Percentiles rank a stretch among this genome's conserved stretches.
These are phyloP conservation scores for Eimeria tenella DNA, from an alignment of 169 alveolate genomes.

Conservation along the genomic window DNA sequence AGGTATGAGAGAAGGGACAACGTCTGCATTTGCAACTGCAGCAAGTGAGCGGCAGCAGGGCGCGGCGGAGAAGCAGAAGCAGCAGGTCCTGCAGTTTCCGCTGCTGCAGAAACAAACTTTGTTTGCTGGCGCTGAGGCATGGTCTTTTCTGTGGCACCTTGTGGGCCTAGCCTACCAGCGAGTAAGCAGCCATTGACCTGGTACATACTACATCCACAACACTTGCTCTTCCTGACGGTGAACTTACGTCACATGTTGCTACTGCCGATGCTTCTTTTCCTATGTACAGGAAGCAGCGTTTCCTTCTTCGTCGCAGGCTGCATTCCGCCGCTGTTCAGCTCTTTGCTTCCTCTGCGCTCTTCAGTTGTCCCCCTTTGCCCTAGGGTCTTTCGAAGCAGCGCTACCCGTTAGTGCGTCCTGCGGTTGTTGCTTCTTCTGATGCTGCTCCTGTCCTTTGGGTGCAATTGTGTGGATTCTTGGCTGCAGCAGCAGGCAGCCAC, in stretches of 20 bases:
- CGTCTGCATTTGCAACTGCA: neutral
- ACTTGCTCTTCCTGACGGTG: constrained; percentile 1
- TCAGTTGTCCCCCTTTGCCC: constrained; percentile 33
- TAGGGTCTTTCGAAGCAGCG: constrained; percentile 9
- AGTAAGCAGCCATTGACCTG: neutral
- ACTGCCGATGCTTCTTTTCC: constrained; percentile 1
- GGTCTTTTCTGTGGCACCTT: constrained; percentile 51
- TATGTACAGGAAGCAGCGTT: constrained; percentile 23
- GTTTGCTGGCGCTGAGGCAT: constrained; percentile 45
- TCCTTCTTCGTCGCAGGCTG: constrained; percentile 32
- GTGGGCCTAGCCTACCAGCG: constrained; percentile 36
- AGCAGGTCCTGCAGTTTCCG: neutral
- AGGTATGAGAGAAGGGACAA: neutral
- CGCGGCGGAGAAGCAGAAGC: constrained; percentile 5
- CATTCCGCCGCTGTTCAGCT: constrained; percentile 39
- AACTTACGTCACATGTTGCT: neutral
- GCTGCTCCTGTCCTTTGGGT: constrained; percentile 7
- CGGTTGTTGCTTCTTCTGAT: constrained; percentile 11
- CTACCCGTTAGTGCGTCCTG: constrained; percentile 35
- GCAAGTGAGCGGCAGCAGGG: constrained; percentile 6
- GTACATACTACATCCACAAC: neutral
- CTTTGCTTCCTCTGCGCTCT: constrained; percentile 40
- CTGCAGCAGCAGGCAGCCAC: neutral
- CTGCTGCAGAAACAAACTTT: constrained; percentile 24
- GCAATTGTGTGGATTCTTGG: neutral